Percentiles rank a stretch among this genome's conserved stretches.
These are phyloP conservation scores for Isatis lusitanica DNA, from an alignment of 441 rosid genomes.

Conservation along the genomic window DNA sequence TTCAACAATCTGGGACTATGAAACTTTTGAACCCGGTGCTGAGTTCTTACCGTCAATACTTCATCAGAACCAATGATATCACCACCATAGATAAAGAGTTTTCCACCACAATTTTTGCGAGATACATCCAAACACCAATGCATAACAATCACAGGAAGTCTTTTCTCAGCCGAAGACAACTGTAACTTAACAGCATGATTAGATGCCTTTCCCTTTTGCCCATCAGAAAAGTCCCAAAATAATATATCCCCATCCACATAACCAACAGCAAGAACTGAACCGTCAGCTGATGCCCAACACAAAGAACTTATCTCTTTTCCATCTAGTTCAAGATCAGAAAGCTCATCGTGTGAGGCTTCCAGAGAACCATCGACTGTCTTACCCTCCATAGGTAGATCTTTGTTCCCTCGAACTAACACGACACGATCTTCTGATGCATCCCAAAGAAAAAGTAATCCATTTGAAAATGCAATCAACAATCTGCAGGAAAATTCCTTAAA, in stretches of 20 bases:
- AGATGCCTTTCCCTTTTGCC: slow-evolving; percentile 42
- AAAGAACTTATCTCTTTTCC: slow-evolving; percentile 68
- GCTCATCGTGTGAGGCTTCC: slow-evolving; percentile 37
- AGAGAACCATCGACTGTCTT: slow-evolving; percentile 38
- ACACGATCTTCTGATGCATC: slow-evolving; percentile 60
- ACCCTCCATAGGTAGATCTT: slow-evolving; percentile 52
- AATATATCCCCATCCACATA: slow-evolving; percentile 70
- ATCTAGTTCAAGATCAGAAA: slow-evolving; percentile 45
- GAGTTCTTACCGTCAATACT: slow-evolving; percentile 57
- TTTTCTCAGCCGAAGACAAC: slow-evolving; percentile 54
- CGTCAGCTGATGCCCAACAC: slow-evolving; percentile 72
- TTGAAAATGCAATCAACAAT: slow-evolving; percentile 60
- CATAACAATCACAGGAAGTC: slow-evolving; percentile 64
- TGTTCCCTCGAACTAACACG: slow-evolving; percentile 49
- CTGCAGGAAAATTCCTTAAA: slow-evolving; percentile 47
- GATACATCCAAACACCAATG: slow-evolving; percentile 51
- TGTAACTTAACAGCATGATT: slow-evolving; percentile 55
- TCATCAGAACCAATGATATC: slow-evolving; percentile 64
- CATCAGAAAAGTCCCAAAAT: slow-evolving; percentile 54
- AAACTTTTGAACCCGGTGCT: slow-evolving; percentile 11
- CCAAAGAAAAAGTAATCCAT: slow-evolving; percentile 67
- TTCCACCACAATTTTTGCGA: slow-evolving; percentile 43
- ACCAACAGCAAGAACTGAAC: slow-evolving; percentile 70
- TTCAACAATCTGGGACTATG: slow-evolving; percentile 20
- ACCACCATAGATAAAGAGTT: slow-evolving; percentile 68